These are phyloP conservation scores for Annulohypoxylon truncatum DNA, from an alignment of 2,329 filamentous ascomycete species.

Conservation along the genomic window DNA sequence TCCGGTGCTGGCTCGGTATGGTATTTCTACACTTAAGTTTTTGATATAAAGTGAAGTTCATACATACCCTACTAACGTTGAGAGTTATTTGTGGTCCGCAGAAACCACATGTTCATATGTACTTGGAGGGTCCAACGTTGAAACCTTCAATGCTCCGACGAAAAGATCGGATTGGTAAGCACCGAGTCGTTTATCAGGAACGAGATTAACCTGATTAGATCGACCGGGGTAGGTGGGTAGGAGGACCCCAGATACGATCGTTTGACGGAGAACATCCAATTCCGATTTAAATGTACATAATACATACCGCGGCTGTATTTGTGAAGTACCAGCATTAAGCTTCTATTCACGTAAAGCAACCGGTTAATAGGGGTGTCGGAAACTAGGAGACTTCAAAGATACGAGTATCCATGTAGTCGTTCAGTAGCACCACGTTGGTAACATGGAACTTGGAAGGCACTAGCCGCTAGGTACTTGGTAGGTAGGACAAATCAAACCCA, in stretches of 20 bases:
- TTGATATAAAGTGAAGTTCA: background rate
- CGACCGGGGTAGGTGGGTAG: background rate
- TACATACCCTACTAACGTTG: no score
- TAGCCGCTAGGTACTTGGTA: no score
- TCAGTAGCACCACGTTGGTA: conserved; percentile 16
- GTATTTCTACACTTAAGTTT: background rate
- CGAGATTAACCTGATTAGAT: conserved; percentile 6
- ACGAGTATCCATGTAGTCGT: conserved; percentile 16
- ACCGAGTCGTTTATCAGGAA: background rate
- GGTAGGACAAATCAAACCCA: conserved; percentile 12
- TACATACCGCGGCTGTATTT: conserved; percentile 11
- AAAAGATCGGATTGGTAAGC: conserved; percentile 29
- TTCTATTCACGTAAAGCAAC: conserved; percentile 15
- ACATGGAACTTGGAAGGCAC: background rate
- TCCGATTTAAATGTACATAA: conserved; percentile 1
- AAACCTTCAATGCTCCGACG: background rate
- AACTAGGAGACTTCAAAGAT: background rate
- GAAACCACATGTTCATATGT: no score
- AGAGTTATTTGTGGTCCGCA: no score
- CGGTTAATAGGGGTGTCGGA: conserved; percentile 1
- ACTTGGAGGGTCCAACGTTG: background rate
- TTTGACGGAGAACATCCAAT: conserved; percentile 11
- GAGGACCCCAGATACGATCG: background rate
- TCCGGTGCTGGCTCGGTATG: background rate
- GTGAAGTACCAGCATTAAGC: conserved; percentile 9